Conservation (phyloP, 805 yeast genomes). For the Kregervanrija fluxuum region DNA sequence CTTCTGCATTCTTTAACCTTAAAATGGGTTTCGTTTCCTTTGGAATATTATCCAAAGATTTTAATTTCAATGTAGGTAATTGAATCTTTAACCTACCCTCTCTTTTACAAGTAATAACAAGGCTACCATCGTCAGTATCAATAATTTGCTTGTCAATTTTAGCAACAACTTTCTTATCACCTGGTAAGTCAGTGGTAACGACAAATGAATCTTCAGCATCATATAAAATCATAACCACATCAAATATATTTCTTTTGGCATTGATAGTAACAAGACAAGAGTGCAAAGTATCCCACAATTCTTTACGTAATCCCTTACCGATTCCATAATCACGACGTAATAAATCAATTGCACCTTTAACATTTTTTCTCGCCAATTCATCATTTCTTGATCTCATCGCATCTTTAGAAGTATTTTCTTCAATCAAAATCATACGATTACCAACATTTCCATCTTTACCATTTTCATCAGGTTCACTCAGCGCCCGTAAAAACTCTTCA, state of each 20-base stretch:
- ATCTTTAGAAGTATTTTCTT: constrained; percentile 37
- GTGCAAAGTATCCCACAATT: constrained; percentile 66
- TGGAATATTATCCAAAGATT: constrained; percentile 11
- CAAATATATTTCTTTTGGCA: constrained; percentile 57
- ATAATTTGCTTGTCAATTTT: constrained; percentile 27
- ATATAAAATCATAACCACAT: constrained; percentile 58
- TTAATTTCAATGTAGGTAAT: constrained; percentile 29
- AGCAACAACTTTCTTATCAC: constrained; percentile 60
- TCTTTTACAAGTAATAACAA: constrained; percentile 45
- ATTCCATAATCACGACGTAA: constrained; percentile 52
- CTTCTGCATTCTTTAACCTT: constrained; percentile 9
- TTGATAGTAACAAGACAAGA: constrained; percentile 51
- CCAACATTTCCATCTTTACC: constrained; percentile 11
- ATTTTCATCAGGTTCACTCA: constrained; percentile 7
- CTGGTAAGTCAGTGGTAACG: constrained; percentile 63
- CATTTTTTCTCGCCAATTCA: constrained; percentile 53
- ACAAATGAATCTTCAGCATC: constrained; percentile 50
- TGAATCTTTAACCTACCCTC: constrained; percentile 53
- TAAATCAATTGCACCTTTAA: constrained; percentile 59
- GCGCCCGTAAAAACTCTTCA: constrained; percentile 40
- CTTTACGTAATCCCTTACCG: constrained; percentile 48
- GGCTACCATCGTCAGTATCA: constrained; percentile 25
- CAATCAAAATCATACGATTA: constrained; percentile 44
- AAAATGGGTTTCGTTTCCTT: constrained; percentile 9
- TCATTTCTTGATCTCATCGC: constrained; percentile 52